A percentile compares a stretch with the other conserved stretches of the same genome.
Evolutionary conservation across 495 filamentous ascomycete species (phyloP).

Genomic region (Xylaria flabelliformis): DNA sequence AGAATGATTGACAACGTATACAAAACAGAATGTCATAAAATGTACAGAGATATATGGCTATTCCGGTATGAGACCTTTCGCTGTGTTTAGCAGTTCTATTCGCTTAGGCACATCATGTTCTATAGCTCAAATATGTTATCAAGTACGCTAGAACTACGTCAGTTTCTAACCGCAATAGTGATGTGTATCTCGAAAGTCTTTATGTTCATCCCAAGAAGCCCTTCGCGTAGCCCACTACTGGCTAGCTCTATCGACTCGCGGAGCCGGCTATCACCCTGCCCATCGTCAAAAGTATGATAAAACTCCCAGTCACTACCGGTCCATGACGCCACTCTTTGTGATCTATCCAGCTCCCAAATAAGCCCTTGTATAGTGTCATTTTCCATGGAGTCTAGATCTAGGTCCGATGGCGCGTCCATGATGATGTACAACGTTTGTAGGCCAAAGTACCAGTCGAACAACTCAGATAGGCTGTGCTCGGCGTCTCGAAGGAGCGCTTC

Average conservation of each 20-base stretch:
- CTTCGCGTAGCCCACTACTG: neutral
- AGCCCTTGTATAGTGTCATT: neutral
- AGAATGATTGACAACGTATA: too few relatives aligned
- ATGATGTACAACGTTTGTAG: neutral
- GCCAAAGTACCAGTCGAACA: neutral
- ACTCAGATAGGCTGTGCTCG: neutral
- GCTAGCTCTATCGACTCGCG: neutral
- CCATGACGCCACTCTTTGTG: neutral
- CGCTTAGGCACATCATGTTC: neutral
- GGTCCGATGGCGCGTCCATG: neutral
- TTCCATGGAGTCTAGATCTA: neutral
- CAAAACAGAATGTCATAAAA: neutral
- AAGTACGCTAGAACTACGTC: neutral
- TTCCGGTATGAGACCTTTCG: neutral
- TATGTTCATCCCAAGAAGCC: neutral
- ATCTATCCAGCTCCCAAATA: neutral
- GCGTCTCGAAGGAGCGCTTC: neutral
- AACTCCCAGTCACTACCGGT: neutral
- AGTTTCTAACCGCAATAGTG: neutral
- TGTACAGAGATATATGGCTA: neutral
- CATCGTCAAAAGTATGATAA: neutral
- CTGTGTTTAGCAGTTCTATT: neutral
- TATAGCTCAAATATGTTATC: too few relatives aligned
- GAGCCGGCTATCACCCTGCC: neutral
- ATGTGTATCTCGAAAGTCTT: neutral